Base-by-base conservation (phyloP, 2,329 filamentous ascomycete genomes). In the Cordyceps cateniannulata region DNA sequence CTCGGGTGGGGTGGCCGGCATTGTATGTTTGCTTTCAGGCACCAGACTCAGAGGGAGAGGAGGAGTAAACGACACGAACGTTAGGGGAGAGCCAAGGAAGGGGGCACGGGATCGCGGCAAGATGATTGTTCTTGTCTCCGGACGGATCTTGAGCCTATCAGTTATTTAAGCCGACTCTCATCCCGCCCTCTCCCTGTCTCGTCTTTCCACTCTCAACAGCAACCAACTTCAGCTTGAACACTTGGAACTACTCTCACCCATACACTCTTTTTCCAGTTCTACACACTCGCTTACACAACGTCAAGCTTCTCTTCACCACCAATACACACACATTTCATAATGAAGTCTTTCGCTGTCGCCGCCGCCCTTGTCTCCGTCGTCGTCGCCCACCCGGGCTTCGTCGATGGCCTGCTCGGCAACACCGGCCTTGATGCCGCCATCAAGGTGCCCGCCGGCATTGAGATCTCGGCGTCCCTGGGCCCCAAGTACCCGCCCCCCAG, bases 261-360 rank as follows among this genome's bases (percentile, higher is more conserved):
- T 62, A 62, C 57, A 62, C 60, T 63, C 58, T 29, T 61, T n/a
- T 62, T 22, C 49, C 35, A 51, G 53, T 61, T 58, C 60, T 56
- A 27, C 42, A 48, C 58, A 49, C 42, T 60, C 42, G 56, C 29
- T 60, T 42, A 29, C 8, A 22, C 10, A 4, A 18, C 16, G 32
- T 59, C 29, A 59, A 52, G 27, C 49, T 32, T 14, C 22, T 53
- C 56, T 58, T 38, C 54, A 63, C 64, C 9, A 45, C 25, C 20
- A 65, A 63, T 62, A 64, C 66, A 63, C 44, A 10, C 44, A 24
- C 63, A 66, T 1, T 24, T 63, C 63, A 66, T 57, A 42, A 69
- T 69, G 67, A 68, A 66, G 65, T 68, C 66, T 25, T 64, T 64
- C 45, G 51, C 49, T 54, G 24, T 67, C 58, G 66, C 64, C 55